Evolutionary conservation across 345 rosid species (phyloP).

Genomic region (Populus davidiana): DNA sequence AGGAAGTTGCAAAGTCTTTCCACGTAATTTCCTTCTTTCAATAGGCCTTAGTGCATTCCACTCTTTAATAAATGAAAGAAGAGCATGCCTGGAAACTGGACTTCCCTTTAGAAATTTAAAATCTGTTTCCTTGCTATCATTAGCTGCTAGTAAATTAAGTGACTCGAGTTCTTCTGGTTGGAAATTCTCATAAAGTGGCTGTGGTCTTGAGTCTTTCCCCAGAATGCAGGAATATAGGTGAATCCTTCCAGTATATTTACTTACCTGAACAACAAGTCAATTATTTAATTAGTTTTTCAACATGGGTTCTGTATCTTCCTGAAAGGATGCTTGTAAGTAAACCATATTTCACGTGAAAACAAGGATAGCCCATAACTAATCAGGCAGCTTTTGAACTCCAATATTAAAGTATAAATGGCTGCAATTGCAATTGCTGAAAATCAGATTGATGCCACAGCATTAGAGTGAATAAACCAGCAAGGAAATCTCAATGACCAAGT

Average conservation of each 20-base stretch:
- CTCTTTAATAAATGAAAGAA: conserved; percentile 54
- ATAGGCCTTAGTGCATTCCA: conserved; percentile 81
- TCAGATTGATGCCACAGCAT: neutral
- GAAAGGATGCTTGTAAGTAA: neutral
- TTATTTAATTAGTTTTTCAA: neutral
- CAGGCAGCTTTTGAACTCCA: neutral
- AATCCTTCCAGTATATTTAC: conserved; percentile 85
- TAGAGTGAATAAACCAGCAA: neutral
- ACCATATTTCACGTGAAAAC: neutral
- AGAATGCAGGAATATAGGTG: conserved; percentile 74
- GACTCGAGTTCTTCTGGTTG: conserved; percentile 74
- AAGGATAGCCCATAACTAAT: neutral
- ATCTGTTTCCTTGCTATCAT: conserved; percentile 29
- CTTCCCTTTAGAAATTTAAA: conserved; percentile 32
- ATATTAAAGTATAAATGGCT: neutral
- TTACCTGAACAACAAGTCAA: conserved; percentile 56
- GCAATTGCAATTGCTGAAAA: neutral
- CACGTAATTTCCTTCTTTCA: conserved; percentile 67
- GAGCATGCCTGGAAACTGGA: conserved; percentile 44
- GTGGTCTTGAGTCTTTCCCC: conserved; percentile 73
- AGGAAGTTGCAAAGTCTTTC: conserved; percentile 90
- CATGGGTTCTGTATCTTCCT: neutral
- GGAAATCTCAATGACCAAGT: neutral
- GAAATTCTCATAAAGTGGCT: conserved; percentile 71
- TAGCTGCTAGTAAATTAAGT: conserved; percentile 19